phyloP scores from a whole-genome alignment of 441 rosid genomes.

The Populus hybrid region DNA sequence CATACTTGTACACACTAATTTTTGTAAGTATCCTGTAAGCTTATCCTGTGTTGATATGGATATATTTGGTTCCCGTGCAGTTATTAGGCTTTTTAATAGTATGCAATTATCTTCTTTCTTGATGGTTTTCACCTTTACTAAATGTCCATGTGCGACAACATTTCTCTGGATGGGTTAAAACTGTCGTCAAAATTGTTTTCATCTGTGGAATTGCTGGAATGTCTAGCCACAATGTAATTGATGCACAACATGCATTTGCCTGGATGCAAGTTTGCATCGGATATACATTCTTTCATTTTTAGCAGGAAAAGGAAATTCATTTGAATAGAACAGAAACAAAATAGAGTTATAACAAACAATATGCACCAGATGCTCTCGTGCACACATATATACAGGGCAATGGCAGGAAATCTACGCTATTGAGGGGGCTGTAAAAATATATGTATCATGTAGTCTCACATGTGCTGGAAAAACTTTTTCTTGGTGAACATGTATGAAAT shows the following conservation, averaged over 20 bases:
- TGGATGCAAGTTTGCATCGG: background rate
- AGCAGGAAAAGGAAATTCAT: background rate
- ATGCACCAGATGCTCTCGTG: background rate
- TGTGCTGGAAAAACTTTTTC: background rate
- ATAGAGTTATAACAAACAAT: background rate
- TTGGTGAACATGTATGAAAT: background rate
- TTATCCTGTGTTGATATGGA: background rate
- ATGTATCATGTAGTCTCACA: background rate
- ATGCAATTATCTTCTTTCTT: background rate
- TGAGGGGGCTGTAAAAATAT: background rate
- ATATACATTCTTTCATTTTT: no score
- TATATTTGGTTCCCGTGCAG: constrained; percentile 4
- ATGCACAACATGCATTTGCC: background rate
- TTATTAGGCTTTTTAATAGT: background rate
- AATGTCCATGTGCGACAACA: background rate
- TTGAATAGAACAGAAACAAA: no score
- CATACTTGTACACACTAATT: constrained; percentile 54
- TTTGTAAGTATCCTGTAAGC: constrained; percentile 27
- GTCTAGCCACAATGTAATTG: background rate
- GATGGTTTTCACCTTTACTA: background rate
- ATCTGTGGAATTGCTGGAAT: background rate
- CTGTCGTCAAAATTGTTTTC: background rate
- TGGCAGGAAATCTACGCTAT: background rate
- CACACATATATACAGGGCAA: background rate
- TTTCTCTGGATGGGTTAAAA: background rate